Evolutionary conservation across 2,329 filamentous ascomycete genomes (phyloP).

Genomic region (Alternaria sp.): DNA sequence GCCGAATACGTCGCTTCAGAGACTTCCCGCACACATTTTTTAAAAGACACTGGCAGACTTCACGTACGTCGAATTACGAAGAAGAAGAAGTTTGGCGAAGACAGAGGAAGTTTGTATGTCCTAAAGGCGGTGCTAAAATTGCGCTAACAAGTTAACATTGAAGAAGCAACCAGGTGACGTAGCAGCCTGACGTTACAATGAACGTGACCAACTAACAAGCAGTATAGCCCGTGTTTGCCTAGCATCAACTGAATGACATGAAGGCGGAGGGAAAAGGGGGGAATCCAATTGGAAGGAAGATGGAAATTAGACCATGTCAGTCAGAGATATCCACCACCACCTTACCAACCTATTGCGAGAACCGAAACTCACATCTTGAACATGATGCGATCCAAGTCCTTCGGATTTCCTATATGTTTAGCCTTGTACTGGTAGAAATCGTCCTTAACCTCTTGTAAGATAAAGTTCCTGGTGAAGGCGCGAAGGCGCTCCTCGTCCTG

Average conservation of each 20-base stretch:
- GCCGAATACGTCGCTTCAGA: no score
- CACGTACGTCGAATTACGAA: background rate
- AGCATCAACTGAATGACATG: background rate
- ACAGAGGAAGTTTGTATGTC: background rate
- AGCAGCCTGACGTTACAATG: background rate
- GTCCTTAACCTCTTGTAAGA: background rate
- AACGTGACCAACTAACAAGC: background rate
- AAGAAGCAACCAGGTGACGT: background rate
- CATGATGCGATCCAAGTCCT: background rate
- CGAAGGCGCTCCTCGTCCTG: background rate
- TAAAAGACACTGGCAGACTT: background rate
- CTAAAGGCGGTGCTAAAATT: background rate
- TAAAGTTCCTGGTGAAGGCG: background rate
- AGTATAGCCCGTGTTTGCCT: background rate
- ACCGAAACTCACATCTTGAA: background rate
- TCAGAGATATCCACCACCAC: background rate
- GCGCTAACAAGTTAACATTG: background rate
- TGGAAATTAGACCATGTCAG: rapidly evolving
- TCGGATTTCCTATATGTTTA: background rate
- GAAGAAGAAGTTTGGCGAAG: background rate
- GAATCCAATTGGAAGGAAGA: background rate
- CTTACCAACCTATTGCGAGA: background rate
- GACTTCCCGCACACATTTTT: background rate
- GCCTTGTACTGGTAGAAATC: background rate
- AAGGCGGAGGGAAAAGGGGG: background rate